These are phyloP conservation scores for Pseudotsuga menziesii DNA, from an alignment of 75 land plant species.

Conservation along the genomic window DNA sequence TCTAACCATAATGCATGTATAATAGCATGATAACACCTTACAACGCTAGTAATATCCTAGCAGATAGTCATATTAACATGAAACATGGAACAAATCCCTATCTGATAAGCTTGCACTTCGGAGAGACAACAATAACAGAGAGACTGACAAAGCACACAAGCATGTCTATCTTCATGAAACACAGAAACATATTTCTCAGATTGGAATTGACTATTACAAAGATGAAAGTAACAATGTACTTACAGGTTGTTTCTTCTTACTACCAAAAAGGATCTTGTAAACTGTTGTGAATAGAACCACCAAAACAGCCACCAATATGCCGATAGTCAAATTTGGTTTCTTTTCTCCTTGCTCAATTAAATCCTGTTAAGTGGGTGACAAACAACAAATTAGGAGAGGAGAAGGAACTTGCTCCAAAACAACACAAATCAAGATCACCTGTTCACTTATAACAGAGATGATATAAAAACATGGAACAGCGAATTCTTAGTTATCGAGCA, in stretches of 20 bases:
- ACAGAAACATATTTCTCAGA: not conserved
- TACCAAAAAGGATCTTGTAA: constrained; percentile 53
- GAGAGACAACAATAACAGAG: not conserved
- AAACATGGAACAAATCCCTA: too few relatives aligned
- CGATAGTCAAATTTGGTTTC: constrained; percentile 61
- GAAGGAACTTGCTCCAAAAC: not conserved
- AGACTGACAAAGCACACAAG: too few relatives aligned
- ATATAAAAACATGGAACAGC: not conserved
- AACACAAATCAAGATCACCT: not conserved
- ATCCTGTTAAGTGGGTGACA: constrained; percentile 30
- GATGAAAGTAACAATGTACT: not conserved
- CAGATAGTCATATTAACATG: too few relatives aligned
- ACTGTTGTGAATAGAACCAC: constrained; percentile 40
- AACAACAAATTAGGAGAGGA: too few relatives aligned
- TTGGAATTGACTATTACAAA: not conserved
- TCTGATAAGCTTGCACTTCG: too few relatives aligned
- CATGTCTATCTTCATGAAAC: not conserved
- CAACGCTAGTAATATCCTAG: too few relatives aligned
- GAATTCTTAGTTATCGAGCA: not conserved
- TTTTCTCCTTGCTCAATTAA: constrained; percentile 66
- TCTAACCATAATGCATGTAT: too few relatives aligned
- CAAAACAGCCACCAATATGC: constrained; percentile 45
- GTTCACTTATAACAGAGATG: not conserved
- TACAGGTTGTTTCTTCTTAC: constrained; percentile 42
- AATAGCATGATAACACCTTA: too few relatives aligned